Evolutionary conservation across 139 green algal genomes (phyloP).

Genomic region (Chlorella sp.): DNA sequence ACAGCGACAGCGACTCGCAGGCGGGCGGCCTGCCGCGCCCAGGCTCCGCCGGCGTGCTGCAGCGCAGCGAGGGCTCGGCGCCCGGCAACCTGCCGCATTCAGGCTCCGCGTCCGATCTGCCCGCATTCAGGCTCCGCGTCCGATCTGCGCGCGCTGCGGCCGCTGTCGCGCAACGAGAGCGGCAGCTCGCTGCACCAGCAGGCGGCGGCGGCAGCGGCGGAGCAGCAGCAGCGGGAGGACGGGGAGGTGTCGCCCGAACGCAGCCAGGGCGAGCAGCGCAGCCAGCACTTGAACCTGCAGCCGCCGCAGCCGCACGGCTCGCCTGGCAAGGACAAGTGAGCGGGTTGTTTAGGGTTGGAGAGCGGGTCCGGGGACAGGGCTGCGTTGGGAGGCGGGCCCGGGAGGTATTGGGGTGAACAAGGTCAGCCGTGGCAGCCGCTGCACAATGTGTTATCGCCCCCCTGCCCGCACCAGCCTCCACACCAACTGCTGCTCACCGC

Average conservation of each 20-base stretch:
- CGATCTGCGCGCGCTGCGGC: constrained; percentile 13
- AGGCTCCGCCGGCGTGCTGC: not conserved
- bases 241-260: constrained; percentile 5
- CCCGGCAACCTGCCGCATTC: not conserved
- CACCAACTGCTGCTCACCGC: not conserved
- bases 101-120: not conserved
- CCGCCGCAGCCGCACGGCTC: not conserved
- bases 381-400: too few relatives aligned
- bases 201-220: not conserved
- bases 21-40: not conserved
- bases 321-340: constrained; percentile 15
- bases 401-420: too few relatives aligned
- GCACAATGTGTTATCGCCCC: too few relatives aligned
- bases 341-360: not conserved
- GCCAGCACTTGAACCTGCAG: constrained; percentile 10
- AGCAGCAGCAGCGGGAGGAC: constrained; percentile 16
- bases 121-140: not conserved
- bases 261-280: not conserved
- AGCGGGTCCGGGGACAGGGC: too few relatives aligned
- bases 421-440: too few relatives aligned
- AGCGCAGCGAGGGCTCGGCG: constrained; percentile 22
- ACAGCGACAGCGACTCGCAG: constrained; percentile 5
- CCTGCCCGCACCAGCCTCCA: too few relatives aligned
- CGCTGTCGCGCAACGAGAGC: constrained; percentile 21
- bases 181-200: constrained; percentile 19